phyloP scores from a whole-genome alignment of 768 basidiomycete species.

The Suillus ampliporus region DNA sequence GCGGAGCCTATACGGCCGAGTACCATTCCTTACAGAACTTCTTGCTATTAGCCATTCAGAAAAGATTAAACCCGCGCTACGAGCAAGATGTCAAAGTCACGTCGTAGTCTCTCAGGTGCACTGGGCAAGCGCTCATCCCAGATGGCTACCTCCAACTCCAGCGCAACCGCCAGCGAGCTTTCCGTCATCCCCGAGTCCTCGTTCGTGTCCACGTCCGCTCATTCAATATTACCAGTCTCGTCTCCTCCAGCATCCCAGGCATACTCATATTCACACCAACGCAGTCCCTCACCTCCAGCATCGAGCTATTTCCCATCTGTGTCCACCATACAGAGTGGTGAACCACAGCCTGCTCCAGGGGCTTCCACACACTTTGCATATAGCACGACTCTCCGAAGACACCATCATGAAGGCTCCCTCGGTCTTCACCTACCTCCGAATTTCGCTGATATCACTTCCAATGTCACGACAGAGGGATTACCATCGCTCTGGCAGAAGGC shows the following conservation, averaged over 20 bases:
- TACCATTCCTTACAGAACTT: too few species aligned
- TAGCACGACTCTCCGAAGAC: slow-evolving; percentile 78
- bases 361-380: slow-evolving; percentile 82
- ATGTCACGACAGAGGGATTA: slow-evolving; percentile 52
- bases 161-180: slow-evolving; percentile 22
- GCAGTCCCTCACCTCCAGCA: slow-evolving; percentile 71
- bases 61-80: neutral
- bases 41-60: slow-evolving; percentile 9
- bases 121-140: slow-evolving; percentile 25
- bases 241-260: slow-evolving; percentile 14
- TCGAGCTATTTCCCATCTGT: slow-evolving; percentile 78
- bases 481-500: slow-evolving; percentile 51
- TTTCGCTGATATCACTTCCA: slow-evolving; percentile 33
- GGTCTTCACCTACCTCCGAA: slow-evolving; percentile 53
- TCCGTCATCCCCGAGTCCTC: slow-evolving; percentile 21
- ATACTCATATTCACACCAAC: slow-evolving; percentile 25
- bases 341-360: slow-evolving; percentile 63
- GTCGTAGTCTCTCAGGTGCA: slow-evolving; percentile 23
- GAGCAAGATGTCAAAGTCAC: slow-evolving; percentile 34
- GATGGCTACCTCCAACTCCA: slow-evolving; percentile 16
- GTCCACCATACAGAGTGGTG: slow-evolving; percentile 50
- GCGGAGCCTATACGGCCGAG: neutral
- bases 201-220: slow-evolving; percentile 29
- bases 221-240: slow-evolving; percentile 20
- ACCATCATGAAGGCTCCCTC: slow-evolving; percentile 55